Evolutionary conservation across 169 alveolate genomes (phyloP).

Genomic region (Cystoisospora suis): DNA sequence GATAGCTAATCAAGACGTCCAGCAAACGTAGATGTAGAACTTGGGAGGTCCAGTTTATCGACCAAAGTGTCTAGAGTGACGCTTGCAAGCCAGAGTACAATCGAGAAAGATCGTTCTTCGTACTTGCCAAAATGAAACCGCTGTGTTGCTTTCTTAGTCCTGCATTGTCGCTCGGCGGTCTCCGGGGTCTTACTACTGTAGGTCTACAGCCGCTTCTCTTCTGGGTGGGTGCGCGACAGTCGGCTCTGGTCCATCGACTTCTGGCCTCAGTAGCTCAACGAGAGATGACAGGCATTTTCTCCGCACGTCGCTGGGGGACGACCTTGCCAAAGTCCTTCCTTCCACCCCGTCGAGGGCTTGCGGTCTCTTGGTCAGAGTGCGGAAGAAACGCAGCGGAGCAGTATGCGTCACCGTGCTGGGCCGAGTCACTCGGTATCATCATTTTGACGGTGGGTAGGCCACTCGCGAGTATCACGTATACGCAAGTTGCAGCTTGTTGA

Average conservation of each 20-base stretch:
- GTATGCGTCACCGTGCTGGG: neutral
- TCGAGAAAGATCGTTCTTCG: too few relatives aligned
- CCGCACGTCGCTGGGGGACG: neutral
- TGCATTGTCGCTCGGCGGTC: too few relatives aligned
- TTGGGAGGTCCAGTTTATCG: too few relatives aligned
- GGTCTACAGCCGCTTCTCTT: neutral
- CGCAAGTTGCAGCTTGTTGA: too few relatives aligned
- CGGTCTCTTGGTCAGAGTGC: neutral
- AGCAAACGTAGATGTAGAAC: too few relatives aligned
- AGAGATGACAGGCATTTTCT: constrained; percentile 8
- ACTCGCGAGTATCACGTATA: too few relatives aligned
- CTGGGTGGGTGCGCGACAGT: neutral
- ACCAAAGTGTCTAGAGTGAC: too few relatives aligned
- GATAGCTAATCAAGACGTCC: too few relatives aligned
- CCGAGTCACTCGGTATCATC: neutral
- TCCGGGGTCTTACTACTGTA: neutral
- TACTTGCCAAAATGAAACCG: too few relatives aligned
- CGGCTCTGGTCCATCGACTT: neutral
- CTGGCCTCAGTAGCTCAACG: too few relatives aligned
- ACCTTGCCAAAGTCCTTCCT: neutral
- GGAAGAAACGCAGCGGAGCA: neutral
- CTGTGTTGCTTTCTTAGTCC: too few relatives aligned
- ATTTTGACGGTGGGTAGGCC: neutral
- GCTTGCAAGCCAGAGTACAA: too few relatives aligned
- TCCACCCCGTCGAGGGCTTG: neutral